phyloP scores from a whole-genome alignment of 805 yeast species.

The Citeromyces nyonsensis region DNA sequence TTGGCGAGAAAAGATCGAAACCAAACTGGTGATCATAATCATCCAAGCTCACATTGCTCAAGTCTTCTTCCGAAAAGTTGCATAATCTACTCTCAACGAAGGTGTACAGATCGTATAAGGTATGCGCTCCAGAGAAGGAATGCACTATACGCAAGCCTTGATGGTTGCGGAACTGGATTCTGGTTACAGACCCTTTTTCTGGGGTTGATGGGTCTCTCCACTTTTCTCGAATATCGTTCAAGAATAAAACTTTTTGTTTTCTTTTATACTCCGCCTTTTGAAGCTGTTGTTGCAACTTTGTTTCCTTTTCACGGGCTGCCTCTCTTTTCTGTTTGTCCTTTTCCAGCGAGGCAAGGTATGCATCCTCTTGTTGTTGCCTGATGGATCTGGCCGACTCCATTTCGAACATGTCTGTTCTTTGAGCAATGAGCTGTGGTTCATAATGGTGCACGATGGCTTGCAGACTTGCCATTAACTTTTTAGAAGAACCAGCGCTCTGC shows the following conservation, averaged over 20 bases:
- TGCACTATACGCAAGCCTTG: conserved; percentile 33
- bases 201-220: conserved; percentile 4
- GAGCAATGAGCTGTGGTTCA: conserved; percentile 44
- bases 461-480: conserved; percentile 18
- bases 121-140: conserved; percentile 20
- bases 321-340: conserved; percentile 39
- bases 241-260: conserved; percentile 10
- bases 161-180: conserved; percentile 39
- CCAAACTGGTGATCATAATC: conserved; percentile 11
- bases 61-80: conserved; percentile 3
- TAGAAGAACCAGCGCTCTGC: conserved; percentile 13
- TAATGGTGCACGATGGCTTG: conserved; percentile 32
- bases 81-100: conserved; percentile 27
- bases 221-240: conserved; percentile 5
- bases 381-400: conserved; percentile 39
- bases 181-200: conserved; percentile 16
- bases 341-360: conserved; percentile 44
- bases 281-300: conserved; percentile 7
- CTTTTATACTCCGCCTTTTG: conserved; percentile 5
- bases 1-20: conserved; percentile 18
- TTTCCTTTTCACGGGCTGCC: conserved; percentile 18
- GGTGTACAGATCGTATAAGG: conserved; percentile 30
- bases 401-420: conserved; percentile 46
- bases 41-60: not conserved
- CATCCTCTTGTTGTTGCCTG: conserved; percentile 50